These are phyloP conservation scores for Blumeria graminis DNA, from an alignment of 2,329 filamentous ascomycete genomes.

Conservation along the genomic window DNA sequence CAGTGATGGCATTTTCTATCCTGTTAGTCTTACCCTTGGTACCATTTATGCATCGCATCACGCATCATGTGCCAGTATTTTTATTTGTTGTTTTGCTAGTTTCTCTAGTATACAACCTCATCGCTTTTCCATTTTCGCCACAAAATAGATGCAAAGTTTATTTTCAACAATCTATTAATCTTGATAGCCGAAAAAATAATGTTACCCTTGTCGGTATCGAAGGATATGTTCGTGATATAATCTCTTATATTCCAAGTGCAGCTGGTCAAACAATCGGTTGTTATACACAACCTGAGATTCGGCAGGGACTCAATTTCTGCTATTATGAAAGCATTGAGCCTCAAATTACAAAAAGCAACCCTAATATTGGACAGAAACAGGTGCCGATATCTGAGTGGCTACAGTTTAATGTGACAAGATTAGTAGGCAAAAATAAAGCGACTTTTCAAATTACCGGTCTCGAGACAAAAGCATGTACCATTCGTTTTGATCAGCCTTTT, in stretches of 20 bases:
- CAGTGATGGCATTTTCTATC: constrained; percentile 41
- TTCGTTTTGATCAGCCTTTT: constrained; percentile 48
- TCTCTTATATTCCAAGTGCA: constrained; percentile 46
- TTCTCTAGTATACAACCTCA: constrained; percentile 65
- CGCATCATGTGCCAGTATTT: constrained; percentile 58
- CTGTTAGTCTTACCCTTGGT: constrained; percentile 51
- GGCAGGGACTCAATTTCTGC: constrained; percentile 37
- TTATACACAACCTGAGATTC: constrained; percentile 16
- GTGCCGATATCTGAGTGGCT: constrained; percentile 27
- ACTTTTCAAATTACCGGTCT: constrained; percentile 41
- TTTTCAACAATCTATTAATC: constrained; percentile 60
- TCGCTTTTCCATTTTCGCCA: constrained; percentile 69
- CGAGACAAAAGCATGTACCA: constrained; percentile 56
- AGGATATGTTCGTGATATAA: constrained; percentile 40
- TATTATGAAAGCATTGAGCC: constrained; percentile 46
- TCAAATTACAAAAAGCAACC: constrained; percentile 27
- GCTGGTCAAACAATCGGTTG: constrained; percentile 36
- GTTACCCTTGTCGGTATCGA: constrained; percentile 46
- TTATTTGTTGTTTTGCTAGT: constrained; percentile 47
- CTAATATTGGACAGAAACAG: constrained; percentile 15
- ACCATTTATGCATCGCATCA: constrained; percentile 72
- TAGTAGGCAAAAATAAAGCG: constrained; percentile 24
- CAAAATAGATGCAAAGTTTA: constrained; percentile 64
- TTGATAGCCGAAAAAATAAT: constrained; percentile 44
- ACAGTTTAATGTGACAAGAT: constrained; percentile 31